Percentiles rank a stretch among this genome's conserved stretches.
Evolutionary conservation across 2,329 filamentous ascomycete species (phyloP).

Genomic region (Monilinia fructicola): DNA sequence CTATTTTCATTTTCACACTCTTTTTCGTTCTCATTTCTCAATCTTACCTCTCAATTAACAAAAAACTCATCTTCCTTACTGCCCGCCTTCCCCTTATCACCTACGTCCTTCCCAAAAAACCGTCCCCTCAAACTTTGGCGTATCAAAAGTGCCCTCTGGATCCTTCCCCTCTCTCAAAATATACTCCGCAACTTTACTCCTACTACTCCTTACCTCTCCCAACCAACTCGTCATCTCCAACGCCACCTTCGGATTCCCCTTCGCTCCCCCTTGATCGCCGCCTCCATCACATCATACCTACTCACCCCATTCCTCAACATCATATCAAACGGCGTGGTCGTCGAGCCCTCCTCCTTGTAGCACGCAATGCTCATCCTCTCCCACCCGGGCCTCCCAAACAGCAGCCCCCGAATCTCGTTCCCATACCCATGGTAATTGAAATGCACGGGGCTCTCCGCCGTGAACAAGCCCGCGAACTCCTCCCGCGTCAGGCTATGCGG

Average conservation of each 20-base stretch:
- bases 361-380: constrained; percentile 56
- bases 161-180: constrained; percentile 55
- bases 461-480: constrained; percentile 58
- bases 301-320: constrained; percentile 62
- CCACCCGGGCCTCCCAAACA: constrained; percentile 56
- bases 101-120: constrained; percentile 30
- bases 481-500: constrained; percentile 56
- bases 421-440: constrained; percentile 70
- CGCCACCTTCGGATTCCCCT: constrained; percentile 50
- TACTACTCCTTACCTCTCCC: constrained; percentile 49
- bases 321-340: constrained; percentile 70
- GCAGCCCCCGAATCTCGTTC: constrained; percentile 58
- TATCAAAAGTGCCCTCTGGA: constrained; percentile 53
- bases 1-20: too few species aligned
- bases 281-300: constrained; percentile 57
- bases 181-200: constrained; percentile 52
- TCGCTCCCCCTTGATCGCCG: constrained; percentile 52
- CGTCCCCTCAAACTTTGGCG: constrained; percentile 46
- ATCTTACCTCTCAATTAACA: constrained; percentile 32
- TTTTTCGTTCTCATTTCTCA: too few species aligned
- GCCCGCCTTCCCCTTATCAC: constrained; percentile 17
- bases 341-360: constrained; percentile 65
- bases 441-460: constrained; percentile 53
- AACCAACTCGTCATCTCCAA: constrained; percentile 48
- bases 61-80: constrained; percentile 39